Conservation (phyloP, 129 eudicot species). For the Smallanthus sonchifolius region DNA sequence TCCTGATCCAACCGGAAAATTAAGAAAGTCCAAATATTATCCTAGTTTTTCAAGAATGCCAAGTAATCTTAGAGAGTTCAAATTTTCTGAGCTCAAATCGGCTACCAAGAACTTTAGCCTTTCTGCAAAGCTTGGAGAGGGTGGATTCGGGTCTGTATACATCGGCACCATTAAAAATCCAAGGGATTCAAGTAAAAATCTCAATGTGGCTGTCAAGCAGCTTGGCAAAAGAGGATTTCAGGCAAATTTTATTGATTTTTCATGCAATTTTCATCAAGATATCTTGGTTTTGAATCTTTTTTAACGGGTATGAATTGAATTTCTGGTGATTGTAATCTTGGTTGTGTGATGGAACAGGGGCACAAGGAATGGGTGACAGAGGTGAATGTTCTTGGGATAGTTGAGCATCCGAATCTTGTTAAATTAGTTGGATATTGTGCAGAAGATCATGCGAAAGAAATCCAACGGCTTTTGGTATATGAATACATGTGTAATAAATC, state of each 20-base stretch:
- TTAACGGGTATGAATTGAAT: neutral
- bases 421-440: constrained; percentile 83
- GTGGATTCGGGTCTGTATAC: constrained; percentile 91
- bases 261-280: neutral
- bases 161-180: constrained; percentile 53
- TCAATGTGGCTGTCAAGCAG: constrained; percentile 83
- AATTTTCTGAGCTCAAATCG: constrained; percentile 63
- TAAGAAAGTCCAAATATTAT: constrained; percentile 37
- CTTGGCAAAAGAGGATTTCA: constrained; percentile 86
- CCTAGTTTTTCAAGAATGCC: constrained; percentile 56
- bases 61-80: constrained; percentile 66
- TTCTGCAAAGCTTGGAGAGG: constrained; percentile 83
- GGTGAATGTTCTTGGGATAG: constrained; percentile 82
- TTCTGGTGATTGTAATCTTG: neutral
- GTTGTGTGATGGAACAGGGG: constrained; percentile 43
- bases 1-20: constrained; percentile 54
- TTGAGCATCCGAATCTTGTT: constrained; percentile 81
- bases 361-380: constrained; percentile 97
- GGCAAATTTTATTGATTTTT: constrained; percentile 31
- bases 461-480: constrained; percentile 75
- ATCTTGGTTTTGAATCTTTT: neutral
- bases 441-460: constrained; percentile 88
- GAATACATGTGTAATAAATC: constrained; percentile 76
- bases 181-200: constrained; percentile 39
- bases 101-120: constrained; percentile 72